Conservation (phyloP, 371 early-diverging fungal species). For the Saksenaea oblongispora region DNA sequence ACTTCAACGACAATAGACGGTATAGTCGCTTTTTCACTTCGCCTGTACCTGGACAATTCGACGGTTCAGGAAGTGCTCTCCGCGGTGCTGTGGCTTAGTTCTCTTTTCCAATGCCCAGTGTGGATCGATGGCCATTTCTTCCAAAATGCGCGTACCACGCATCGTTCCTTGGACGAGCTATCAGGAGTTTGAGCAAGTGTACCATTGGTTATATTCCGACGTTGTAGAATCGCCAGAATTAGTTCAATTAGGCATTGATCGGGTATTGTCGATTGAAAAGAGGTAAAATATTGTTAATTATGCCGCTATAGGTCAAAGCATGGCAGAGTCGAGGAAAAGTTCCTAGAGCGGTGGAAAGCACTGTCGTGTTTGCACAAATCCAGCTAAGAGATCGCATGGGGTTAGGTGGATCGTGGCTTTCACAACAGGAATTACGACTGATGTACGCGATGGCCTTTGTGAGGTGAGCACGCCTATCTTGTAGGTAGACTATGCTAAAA, state of each 20-base stretch:
- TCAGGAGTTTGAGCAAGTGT: slow-evolving; percentile 48
- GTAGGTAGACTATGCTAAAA: not conserved
- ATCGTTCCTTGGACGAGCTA: slow-evolving; percentile 51
- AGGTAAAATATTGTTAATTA: not conserved
- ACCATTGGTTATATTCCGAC: slow-evolving; percentile 45
- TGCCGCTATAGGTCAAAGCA: slow-evolving; percentile 52
- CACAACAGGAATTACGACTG: slow-evolving; percentile 57
- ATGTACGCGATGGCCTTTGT: slow-evolving; percentile 62
- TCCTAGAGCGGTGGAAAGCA: slow-evolving; percentile 62
- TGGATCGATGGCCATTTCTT: not conserved
- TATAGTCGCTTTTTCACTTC: not conserved
- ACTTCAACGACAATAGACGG: too few species aligned
- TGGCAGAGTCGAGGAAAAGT: slow-evolving; percentile 63
- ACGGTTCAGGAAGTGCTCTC: slow-evolving; percentile 9
- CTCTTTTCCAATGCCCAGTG: too few species aligned
- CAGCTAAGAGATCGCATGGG: slow-evolving; percentile 49
- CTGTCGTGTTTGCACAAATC: slow-evolving; percentile 57
- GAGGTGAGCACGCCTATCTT: slow-evolving; percentile 20
- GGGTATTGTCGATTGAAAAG: slow-evolving; percentile 20
- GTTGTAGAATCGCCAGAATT: slow-evolving; percentile 20
- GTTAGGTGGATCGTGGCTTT: slow-evolving; percentile 23
- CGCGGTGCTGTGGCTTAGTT: not conserved
- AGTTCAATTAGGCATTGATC: slow-evolving; percentile 33
- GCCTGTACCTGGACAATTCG: not conserved
- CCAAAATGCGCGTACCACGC: slow-evolving; percentile 30